Evolutionary conservation across 768 basidiomycete genomes (phyloP), one percentile per base, ranked within the genome.

Genomic region (Amyloporia xantha): DNA sequence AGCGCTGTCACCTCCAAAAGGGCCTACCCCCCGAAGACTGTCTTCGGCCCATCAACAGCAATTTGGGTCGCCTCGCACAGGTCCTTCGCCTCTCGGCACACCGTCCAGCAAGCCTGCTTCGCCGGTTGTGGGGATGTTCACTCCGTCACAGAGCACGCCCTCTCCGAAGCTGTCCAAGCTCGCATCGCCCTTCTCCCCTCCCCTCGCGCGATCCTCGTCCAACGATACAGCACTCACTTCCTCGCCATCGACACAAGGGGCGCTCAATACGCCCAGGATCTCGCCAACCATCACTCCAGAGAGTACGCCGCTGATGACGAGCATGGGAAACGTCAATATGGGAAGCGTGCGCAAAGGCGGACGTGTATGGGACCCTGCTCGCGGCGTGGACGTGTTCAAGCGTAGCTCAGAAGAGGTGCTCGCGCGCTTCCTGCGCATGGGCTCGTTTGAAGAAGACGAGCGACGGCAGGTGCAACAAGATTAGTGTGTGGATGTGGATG

Each of bases 361-460:
- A 19, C 76, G 90, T 19, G 83, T 86, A 4, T 95, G 86, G 82
- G 91, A 93, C 62, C 91, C 91, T 15, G 81, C 82, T 9, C 81
- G 91, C 19, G 85, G 84, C 38, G 82, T 93, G 2, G 91, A 94
- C 51, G 58, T 86, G 35, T 91, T 93, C 68, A 93, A 91, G 65
- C 79, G 79, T 44, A 85, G 85, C 12, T 91, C 90, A 2, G 91
- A 94, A 63, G 86, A 93, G 58, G 89, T 92, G 21, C 72, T 94
- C 24, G 79, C 86, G 9, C 73, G 86, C 41, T 92, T 94, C 66
- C 69, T 92, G 69, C 84, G 79, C 60, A 82, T 85, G 77, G 81
- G 84, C 19, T 78, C 82, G 41, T 84, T 78, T 75, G 84, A 84
- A 50, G 76, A 80, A 23, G 79, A 80, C 41, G 62, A 59, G 38